These are phyloP conservation scores for Mimosa bimucronata DNA, from an alignment of 306 rosid species.

Conservation along the genomic window DNA sequence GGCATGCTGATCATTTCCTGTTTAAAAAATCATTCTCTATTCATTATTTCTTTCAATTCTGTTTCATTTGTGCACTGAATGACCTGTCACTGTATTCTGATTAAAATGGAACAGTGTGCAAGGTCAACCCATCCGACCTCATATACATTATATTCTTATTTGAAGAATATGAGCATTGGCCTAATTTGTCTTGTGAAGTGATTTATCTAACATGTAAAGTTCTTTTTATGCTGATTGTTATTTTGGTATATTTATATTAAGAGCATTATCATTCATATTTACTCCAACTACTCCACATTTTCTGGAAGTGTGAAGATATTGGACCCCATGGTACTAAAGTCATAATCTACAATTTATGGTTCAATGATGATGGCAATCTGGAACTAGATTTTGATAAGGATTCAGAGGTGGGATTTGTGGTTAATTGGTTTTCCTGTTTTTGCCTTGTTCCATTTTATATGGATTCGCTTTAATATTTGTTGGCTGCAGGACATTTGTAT, in stretches of 20 bases:
- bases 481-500: constrained; percentile 77
- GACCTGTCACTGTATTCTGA: neutral
- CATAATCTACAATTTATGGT: constrained; percentile 87
- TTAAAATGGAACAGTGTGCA: neutral
- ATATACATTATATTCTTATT: neutral
- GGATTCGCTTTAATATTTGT: constrained; percentile 32
- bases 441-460: constrained; percentile 23
- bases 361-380: constrained; percentile 60
- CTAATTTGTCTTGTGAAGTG: constrained; percentile 26
- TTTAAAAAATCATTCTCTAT: neutral
- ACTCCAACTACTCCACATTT: constrained; percentile 25
- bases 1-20: neutral
- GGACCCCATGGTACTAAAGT: constrained; percentile 93
- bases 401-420: constrained; percentile 57
- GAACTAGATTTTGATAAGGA: constrained; percentile 80
- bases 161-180: constrained; percentile 21
- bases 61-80: neutral
- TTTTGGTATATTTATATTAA: constrained; percentile 21
- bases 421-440: constrained; percentile 13
- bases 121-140: neutral
- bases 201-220: neutral
- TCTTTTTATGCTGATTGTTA: constrained; percentile 12
- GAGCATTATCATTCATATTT: constrained; percentile 23
- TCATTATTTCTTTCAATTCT: neutral
- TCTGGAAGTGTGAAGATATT: constrained; percentile 75